Conservation (phyloP, 2,329 filamentous ascomycete genomes). For the Phyllosticta paracitricarpa region DNA sequence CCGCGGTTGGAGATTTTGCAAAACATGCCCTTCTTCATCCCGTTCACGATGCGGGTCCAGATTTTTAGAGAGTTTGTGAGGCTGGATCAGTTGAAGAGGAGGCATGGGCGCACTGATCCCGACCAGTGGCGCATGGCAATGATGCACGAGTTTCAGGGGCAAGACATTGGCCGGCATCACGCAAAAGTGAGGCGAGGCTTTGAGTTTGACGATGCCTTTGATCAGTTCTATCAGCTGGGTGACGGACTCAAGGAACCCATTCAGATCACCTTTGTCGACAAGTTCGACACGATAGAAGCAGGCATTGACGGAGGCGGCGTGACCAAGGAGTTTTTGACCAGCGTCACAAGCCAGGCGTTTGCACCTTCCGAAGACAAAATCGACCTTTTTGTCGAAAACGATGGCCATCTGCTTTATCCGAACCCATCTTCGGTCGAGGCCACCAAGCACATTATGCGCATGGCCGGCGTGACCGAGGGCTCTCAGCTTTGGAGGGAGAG, state of each 20-base stretch:
- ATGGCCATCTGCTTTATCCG: conserved; percentile 78
- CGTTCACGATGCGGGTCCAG: conserved; percentile 80
- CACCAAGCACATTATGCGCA: conserved; percentile 47
- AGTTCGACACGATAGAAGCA: conserved; percentile 76
- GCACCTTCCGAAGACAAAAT: conserved; percentile 41
- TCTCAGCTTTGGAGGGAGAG: conserved; percentile 47
- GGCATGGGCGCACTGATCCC: conserved; percentile 59
- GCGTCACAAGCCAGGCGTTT: conserved; percentile 79
- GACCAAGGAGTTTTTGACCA: conserved; percentile 92
- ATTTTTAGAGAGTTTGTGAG: conserved; percentile 91
- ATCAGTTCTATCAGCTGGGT: conserved; percentile 70
- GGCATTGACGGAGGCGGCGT: conserved; percentile 96
- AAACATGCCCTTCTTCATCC: conserved; percentile 95
- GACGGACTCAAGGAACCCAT: conserved; percentile 88
- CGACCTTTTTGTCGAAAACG: conserved; percentile 71
- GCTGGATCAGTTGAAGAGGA: conserved; percentile 64
- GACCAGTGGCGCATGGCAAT: conserved; percentile 62
- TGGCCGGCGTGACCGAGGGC: conserved; percentile 42
- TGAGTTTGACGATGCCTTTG: conserved; percentile 77
- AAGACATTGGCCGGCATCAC: conserved; percentile 44
- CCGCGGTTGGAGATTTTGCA: conserved; percentile 83
- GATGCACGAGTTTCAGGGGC: conserved; percentile 23
- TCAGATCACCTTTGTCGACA: conserved; percentile 90
- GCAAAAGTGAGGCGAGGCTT: conserved; percentile 69
- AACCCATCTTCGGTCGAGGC: conserved; percentile 72